Conservation (phyloP, 352 stramenopile genomes). For the Pythium rhizo-oryzae region DNA sequence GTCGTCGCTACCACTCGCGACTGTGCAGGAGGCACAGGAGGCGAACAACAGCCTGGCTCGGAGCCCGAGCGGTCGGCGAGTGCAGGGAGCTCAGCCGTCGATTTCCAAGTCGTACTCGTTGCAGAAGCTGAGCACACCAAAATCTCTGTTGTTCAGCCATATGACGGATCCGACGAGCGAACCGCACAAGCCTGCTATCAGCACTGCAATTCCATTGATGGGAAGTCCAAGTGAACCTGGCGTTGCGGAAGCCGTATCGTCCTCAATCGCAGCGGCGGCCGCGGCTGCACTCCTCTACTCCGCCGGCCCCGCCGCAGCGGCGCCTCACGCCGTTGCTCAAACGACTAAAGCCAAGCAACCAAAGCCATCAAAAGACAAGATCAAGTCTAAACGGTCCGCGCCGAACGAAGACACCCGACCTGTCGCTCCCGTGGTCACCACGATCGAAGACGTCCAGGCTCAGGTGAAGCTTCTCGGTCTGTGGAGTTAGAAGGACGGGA, state of each 20-base stretch:
- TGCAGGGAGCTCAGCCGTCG: background rate
- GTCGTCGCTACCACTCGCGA: constrained; percentile 25
- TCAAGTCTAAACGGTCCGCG: constrained; percentile 6
- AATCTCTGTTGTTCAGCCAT: background rate
- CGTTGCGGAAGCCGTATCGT: background rate
- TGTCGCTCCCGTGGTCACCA: constrained; percentile 9
- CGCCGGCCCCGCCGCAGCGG: background rate
- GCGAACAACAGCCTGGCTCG: background rate
- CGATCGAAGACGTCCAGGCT: constrained; percentile 28
- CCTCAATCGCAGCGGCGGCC: constrained; percentile 10
- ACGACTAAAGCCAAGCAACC: background rate
- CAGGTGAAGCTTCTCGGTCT: constrained; percentile 31
- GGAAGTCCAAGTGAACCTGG: background rate
- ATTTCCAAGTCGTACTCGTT: constrained; percentile 8
- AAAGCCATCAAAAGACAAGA: background rate
- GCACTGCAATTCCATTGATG: background rate
- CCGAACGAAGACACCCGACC: background rate
- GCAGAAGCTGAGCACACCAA: constrained; percentile 2
- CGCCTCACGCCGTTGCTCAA: background rate
- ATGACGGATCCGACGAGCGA: background rate
- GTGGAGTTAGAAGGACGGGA: constrained; percentile 16
- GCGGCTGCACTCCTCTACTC: constrained; percentile 28
- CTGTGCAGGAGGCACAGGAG: constrained; percentile 26
- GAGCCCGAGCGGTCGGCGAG: background rate
- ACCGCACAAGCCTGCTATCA: background rate